Evolutionary conservation across 2,329 filamentous ascomycete species (phyloP), one percentile per base, ranked within the genome.

Genomic region (Epichloe scottii): DNA sequence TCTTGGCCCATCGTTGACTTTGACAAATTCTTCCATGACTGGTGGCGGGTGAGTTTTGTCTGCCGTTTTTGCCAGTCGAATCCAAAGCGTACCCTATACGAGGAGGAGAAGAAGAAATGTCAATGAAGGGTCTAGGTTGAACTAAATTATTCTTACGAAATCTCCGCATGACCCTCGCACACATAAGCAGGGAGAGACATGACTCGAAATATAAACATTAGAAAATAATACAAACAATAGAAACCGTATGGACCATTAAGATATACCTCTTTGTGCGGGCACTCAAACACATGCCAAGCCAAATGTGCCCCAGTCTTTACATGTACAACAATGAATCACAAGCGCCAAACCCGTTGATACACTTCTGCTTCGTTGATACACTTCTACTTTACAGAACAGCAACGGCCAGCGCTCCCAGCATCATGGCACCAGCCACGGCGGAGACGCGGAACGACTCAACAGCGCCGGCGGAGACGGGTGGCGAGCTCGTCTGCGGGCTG

Each of bases 321-420:
- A 30, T 33, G 21, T 50, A 4, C 12, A 40, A 46, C 33, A 12
- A 14, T 21, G 46, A 42, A 33, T 30, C 41, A 41, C 41, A n/a
- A 39, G 30, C 26, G 3, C 17, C 48, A 7, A 30, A 10, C 14
- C 14, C 19, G 39, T 14, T 38, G 33, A 45, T 21, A 48, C 17
- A 26, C n/a, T 34, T n/a, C 44, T 15, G 21, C 40, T 42, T n/a
- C 19, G 39, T 14, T 38, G 33, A 45, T 21, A 48, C 17, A 26
- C n/a, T 34, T n/a, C 44, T 15, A 19, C 40, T 42, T 56, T 58
- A 60, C 46, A 59, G 50, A 46, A 51, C 53, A 51, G 48, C 54
- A 35, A 56, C 52, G 45, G 56, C 54, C 39, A 60, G 26, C n/a
- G 51, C 57, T 37, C 52, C 58, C 33, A 58, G 14, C n/a, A 52